Percentiles rank a stretch among this genome's conserved stretches.
These are phyloP conservation scores for Brassica juncea DNA, from an alignment of 345 rosid species.

Conservation along the genomic window DNA sequence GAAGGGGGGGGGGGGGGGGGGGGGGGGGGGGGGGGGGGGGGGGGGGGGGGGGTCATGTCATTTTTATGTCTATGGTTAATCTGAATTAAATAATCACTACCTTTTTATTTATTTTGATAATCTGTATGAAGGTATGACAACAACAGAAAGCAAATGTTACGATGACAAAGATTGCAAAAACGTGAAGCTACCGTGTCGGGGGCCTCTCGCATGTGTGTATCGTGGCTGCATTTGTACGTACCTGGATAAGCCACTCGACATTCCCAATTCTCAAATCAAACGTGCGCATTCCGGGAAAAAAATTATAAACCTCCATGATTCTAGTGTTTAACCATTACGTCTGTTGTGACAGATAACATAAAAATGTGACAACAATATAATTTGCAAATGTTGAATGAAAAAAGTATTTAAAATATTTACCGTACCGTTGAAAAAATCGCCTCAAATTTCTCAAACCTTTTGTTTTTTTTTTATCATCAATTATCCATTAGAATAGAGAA, in stretches of 20 bases:
- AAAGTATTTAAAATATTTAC: background rate
- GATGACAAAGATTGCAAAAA: background rate
- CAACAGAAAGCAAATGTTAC: conserved; percentile 8
- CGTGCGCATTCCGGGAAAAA: background rate
- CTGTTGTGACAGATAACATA: background rate
- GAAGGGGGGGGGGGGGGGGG: background rate
- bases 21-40: background rate
- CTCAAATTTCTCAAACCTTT: background rate
- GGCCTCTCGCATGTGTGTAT: conserved; percentile 20
- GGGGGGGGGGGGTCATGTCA: background rate
- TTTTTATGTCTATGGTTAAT: background rate
- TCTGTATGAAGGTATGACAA: background rate
- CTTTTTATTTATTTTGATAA: background rate
- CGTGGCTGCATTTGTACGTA: conserved; percentile 28
- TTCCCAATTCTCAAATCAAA: background rate
- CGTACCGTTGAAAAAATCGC: background rate
- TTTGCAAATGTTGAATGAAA: background rate
- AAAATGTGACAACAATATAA: background rate
- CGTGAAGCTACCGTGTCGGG: conserved; percentile 16
- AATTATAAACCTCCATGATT: background rate
- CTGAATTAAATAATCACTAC: background rate
- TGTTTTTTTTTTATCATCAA: background rate
- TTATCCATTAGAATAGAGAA: background rate
- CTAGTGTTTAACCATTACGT: background rate
- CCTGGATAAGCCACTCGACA: background rate